Conservation (phyloP, 352 stramenopile species). For the Phytophthora foliorum region DNA sequence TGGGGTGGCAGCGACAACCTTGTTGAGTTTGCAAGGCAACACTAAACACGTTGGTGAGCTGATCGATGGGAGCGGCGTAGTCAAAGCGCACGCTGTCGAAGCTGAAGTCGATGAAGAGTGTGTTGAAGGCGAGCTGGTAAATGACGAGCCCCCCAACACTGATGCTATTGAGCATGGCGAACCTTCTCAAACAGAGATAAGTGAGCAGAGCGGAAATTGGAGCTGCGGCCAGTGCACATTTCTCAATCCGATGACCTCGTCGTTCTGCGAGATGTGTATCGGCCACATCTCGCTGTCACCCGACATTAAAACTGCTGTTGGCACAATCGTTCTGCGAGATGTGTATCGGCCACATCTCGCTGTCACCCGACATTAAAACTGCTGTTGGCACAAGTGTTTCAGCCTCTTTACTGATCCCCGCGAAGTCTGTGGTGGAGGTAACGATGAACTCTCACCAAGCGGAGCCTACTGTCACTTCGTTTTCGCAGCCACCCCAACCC, state of each 20-base stretch:
- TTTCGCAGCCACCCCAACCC: constrained; percentile 1
- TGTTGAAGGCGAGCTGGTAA: constrained; percentile 11
- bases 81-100: constrained; percentile 58
- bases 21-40: constrained; percentile 28
- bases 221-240: constrained; percentile 69
- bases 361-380: constrained; percentile 40
- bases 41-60: background rate
- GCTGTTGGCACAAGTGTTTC: constrained; percentile 30
- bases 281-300: constrained; percentile 61
- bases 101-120: constrained; percentile 38
- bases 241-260: constrained; percentile 59
- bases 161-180: constrained; percentile 10
- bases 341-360: constrained; percentile 64
- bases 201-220: constrained; percentile 36
- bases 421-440: constrained; percentile 27
- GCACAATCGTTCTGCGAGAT: constrained; percentile 77
- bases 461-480: constrained; percentile 5
- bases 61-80: constrained; percentile 13
- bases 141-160: constrained; percentile 1
- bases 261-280: constrained; percentile 72
- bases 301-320: constrained; percentile 29
- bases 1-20: constrained; percentile 17
- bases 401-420: constrained; percentile 24
- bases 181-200: constrained; percentile 11
- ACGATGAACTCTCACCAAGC: background rate